phyloP scores from a whole-genome alignment of 2,329 filamentous ascomycete species.

The Fusarium proliferatum region DNA sequence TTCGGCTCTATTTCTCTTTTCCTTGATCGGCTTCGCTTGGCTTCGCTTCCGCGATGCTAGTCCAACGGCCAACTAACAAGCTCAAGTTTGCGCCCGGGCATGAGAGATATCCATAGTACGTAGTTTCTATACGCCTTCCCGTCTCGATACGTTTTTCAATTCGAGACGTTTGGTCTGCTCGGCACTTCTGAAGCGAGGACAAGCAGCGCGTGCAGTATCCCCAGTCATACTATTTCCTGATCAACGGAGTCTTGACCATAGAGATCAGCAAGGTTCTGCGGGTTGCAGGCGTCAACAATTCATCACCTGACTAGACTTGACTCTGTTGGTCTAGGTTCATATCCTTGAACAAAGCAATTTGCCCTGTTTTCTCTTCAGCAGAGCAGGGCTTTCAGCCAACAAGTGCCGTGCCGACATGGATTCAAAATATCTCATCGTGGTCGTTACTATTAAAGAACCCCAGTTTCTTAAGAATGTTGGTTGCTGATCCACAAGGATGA shows the following conservation, averaged over 20 bases:
- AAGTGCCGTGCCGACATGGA: constrained; percentile 34
- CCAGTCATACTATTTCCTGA: neutral
- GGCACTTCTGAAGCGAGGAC: constrained; percentile 27
- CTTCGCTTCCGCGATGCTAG: constrained; percentile 17
- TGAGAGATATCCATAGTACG: constrained; percentile 4
- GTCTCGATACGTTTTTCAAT: constrained; percentile 16
- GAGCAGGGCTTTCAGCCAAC: constrained; percentile 4
- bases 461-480: constrained; percentile 28
- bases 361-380: neutral
- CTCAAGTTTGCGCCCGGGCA: constrained; percentile 34
- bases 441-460: constrained; percentile 10
- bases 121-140: constrained; percentile 15
- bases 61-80: constrained; percentile 23
- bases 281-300: constrained; percentile 40
- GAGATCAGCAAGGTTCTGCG: constrained; percentile 21
- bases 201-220: neutral
- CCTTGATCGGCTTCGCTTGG: constrained; percentile 9
- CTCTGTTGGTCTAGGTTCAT: constrained; percentile 19
- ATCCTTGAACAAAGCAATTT: neutral
- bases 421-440: constrained; percentile 15
- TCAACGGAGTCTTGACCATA: neutral
- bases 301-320: constrained; percentile 45
- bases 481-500: constrained; percentile 20
- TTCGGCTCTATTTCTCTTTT: constrained; percentile 5
- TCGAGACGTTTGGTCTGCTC: constrained; percentile 18